Evolutionary conservation across 176 grass and related monocot genomes (phyloP), one percentile per base, ranked within the genome.

Genomic region (Carex scoparia): DNA sequence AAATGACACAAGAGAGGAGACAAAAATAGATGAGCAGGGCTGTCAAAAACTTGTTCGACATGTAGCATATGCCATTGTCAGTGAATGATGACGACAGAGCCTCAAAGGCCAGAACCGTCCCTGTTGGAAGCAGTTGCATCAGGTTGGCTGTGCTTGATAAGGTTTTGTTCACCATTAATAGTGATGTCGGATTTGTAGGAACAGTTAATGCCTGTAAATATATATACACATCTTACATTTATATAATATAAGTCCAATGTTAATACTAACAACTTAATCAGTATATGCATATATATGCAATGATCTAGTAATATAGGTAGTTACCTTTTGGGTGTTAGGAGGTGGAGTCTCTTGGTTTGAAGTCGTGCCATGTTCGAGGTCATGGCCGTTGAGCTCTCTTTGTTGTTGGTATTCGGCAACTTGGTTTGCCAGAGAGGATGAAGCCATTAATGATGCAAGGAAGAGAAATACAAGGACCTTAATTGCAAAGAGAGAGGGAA

Each of bases 41-140:
- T 0, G 91, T 88, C 13, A 92, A 82, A 42, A 40, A 90, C 61
- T 46, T 62, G 88, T 90, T 90, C 12, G 86, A 80, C 0, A 65
- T 2, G 18, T 15, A 12, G 83, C 91, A 92, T 0, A 0, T 1
- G 35, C 84, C 86, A 4, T 85, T 82, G 83, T 88, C 86, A 28
- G 91, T 75, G 79, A 92, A 92, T 38, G 88, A 69, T 0, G 88
- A 72, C 0, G 91, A 86, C 0, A 92, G 70, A 4, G 91, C 68
- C 12, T 89, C 59, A 62, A 88, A 92, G 32, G 91, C 79, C 15
- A 92, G 79, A 55, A 90, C 91, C 6, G 91, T 86, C 5, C 91
- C 91, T 0, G 85, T 88, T 5, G 91, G 91, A 8, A 92, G 84
- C 18, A 90, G 88, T 35, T 90, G 83, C 1, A 59, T 83, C 19